Evolutionary conservation across 2,329 filamentous ascomycete genomes (phyloP).

Genomic region (Colletotrichum orbiculare): DNA sequence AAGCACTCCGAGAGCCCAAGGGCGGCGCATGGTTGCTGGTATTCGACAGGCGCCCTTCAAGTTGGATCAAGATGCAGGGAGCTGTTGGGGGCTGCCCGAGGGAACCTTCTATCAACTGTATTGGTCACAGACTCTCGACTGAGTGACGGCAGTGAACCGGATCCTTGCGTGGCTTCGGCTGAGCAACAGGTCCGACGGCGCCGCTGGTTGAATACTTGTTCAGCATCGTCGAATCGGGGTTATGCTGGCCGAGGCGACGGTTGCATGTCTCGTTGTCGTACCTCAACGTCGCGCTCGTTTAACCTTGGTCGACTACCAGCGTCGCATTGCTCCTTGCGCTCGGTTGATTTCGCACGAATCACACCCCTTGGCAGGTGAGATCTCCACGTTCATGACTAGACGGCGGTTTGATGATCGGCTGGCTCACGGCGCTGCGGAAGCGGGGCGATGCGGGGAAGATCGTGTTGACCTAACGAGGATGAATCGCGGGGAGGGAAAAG

Average conservation of each 20-base stretch:
- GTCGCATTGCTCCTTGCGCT: neutral
- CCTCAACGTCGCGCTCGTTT: neutral
- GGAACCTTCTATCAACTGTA: too few species aligned
- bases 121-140: too few species aligned
- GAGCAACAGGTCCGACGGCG: too few species aligned
- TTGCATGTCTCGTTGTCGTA: neutral
- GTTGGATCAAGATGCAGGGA: too few species aligned
- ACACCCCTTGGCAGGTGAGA: neutral
- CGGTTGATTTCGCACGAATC: conserved; percentile 28
- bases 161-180: too few species aligned
- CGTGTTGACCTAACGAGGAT: neutral
- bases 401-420: neutral
- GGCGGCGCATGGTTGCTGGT: neutral
- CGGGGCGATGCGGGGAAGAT: conserved; percentile 20
- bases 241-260: neutral
- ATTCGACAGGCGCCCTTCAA: too few species aligned
- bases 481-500: too few species aligned
- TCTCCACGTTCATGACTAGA: neutral
- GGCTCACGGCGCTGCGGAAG: conserved; percentile 1
- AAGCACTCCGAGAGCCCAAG: neutral
- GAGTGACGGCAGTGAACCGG: too few species aligned
- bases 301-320: neutral
- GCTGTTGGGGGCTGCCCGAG: conserved; percentile 11
- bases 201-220: too few species aligned
- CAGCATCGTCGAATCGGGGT: too few species aligned